These are phyloP conservation scores for Umbellularia californica DNA, from an alignment of 164 flowering plant species.

Conservation along the genomic window DNA sequence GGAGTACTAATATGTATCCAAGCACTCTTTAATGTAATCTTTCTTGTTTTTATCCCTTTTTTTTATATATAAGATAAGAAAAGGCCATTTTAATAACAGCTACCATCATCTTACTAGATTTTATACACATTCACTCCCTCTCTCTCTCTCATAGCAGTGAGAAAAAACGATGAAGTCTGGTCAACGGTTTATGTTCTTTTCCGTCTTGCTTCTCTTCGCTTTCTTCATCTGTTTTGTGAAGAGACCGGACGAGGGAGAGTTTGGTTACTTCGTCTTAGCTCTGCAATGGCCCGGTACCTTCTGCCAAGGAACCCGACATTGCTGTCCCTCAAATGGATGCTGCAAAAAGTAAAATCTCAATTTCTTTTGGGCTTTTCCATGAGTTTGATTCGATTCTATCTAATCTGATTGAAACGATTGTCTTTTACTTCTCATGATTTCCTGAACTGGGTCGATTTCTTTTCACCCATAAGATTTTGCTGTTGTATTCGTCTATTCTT, in stretches of 20 bases:
- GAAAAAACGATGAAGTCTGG: neutral
- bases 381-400: neutral
- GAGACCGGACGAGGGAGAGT: conserved; percentile 17
- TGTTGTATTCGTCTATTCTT: neutral
- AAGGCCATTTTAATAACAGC: too few species aligned
- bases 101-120: neutral
- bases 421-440: neutral
- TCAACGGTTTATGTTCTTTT: neutral
- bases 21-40: too few species aligned
- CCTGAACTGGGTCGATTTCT: neutral
- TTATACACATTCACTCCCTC: neutral
- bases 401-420: neutral
- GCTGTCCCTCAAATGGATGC: conserved; percentile 65
- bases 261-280: conserved; percentile 59
- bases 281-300: conserved; percentile 71
- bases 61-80: too few species aligned
- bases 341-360: conserved; percentile 39
- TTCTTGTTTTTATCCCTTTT: too few species aligned
- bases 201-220: neutral
- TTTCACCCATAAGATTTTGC: neutral
- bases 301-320: conserved; percentile 45
- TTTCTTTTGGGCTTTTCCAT: neutral
- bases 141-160: neutral
- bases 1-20: too few species aligned
- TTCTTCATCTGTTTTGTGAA: neutral